phyloP scores from a whole-genome alignment of 148 eudicot species.

The Vaccinium vitisidaea region DNA sequence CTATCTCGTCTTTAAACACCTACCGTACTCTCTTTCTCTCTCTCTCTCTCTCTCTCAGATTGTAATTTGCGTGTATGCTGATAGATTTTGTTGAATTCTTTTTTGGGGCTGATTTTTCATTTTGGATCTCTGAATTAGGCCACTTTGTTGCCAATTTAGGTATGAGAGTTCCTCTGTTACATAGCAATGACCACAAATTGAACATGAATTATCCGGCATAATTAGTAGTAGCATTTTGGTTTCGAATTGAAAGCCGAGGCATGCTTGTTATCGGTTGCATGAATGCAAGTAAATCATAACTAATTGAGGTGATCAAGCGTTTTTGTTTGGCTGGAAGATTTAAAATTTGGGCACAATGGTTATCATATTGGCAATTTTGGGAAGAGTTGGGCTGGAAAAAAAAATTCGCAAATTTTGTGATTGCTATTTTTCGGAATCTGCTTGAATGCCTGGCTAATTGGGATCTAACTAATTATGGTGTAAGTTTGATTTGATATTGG shows the following conservation, averaged over 20 bases:
- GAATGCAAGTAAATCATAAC: neutral
- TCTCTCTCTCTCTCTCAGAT: neutral
- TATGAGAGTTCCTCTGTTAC: neutral
- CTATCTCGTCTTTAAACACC: slow-evolving; percentile 77
- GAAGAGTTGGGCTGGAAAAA: neutral
- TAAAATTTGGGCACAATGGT: neutral
- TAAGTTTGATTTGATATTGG: neutral
- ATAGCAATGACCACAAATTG: neutral
- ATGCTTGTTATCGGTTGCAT: neutral
- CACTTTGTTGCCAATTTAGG: slow-evolving; percentile 4
- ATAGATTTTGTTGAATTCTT: slow-evolving; percentile 3
- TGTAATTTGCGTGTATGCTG: neutral
- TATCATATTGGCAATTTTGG: neutral
- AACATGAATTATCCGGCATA: too few relatives aligned
- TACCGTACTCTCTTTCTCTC: slow-evolving; percentile 34
- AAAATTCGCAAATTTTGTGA: neutral
- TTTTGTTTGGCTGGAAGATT: neutral
- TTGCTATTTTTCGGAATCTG: neutral
- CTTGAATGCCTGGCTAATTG: too few relatives aligned
- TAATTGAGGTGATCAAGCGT: neutral
- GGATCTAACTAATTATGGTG: neutral
- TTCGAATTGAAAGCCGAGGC: too few relatives aligned
- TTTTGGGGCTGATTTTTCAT: neutral
- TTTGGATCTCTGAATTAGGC: slow-evolving; percentile 1
- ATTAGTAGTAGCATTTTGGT: too few relatives aligned